A percentile compares a stretch with the other conserved stretches of the same genome.
Evolutionary conservation across 306 rosid genomes (phyloP).

Genomic region (Lathyrus oleraceus): DNA sequence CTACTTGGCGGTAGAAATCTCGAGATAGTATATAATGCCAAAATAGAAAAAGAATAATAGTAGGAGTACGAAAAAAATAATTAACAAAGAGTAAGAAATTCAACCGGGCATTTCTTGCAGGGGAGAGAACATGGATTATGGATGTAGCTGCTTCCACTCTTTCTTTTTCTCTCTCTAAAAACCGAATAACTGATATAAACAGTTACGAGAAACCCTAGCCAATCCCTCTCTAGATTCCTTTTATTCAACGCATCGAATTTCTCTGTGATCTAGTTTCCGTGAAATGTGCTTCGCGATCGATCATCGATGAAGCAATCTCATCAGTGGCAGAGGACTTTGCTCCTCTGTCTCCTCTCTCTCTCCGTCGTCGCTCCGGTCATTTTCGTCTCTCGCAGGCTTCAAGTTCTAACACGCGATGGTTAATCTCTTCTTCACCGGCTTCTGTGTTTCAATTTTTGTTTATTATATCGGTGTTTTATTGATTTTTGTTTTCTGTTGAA

Average conservation of each 20-base stretch:
- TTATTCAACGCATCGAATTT: conserved; percentile 51
- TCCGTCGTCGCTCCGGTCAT: conserved; percentile 84
- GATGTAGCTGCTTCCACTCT: conserved; percentile 39
- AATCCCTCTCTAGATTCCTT: conserved; percentile 30
- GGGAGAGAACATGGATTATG: conserved; percentile 53
- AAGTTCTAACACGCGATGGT: conserved; percentile 54
- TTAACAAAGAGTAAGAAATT: background rate
- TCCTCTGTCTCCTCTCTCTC: conserved; percentile 79
- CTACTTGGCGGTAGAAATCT: conserved; percentile 27
- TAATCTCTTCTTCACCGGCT: background rate
- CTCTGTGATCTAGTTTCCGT: conserved; percentile 47
- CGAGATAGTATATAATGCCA: background rate
- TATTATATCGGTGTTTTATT: background rate
- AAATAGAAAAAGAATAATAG: background rate
- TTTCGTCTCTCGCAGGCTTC: conserved; percentile 61
- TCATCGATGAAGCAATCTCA: conserved; percentile 76
- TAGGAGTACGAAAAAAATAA: no score
- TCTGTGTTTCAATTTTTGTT: background rate
- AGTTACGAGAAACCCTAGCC: conserved; percentile 33
- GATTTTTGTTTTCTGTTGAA: conserved; percentile 31
- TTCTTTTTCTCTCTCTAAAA: conserved; percentile 40
- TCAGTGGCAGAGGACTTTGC: conserved; percentile 83
- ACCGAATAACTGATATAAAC: conserved; percentile 33
- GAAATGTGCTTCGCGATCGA: conserved; percentile 52
- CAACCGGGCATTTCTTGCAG: conserved; percentile 18